These are phyloP conservation scores for Fusarium phyllophilum DNA, from an alignment of 2,329 filamentous ascomycete genomes.

Conservation along the genomic window DNA sequence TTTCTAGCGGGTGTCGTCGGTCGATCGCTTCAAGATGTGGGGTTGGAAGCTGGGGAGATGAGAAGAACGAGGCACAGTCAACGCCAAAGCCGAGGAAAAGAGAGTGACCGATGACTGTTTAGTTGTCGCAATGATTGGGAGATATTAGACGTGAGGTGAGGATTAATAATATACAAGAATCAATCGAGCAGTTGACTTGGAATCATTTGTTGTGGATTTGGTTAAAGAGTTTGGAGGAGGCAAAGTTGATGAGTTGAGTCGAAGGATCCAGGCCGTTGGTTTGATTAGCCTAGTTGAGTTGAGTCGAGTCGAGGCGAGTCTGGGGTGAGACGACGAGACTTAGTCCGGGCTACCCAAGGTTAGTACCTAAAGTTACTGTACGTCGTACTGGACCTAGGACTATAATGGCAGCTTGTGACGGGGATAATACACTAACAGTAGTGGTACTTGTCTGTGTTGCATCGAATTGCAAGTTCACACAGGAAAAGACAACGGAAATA, in stretches of 20 bases:
- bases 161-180: not conserved
- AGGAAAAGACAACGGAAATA: not conserved
- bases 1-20: conserved; percentile 28
- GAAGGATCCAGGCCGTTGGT: conserved; percentile 15
- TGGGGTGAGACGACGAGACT: conserved; percentile 8
- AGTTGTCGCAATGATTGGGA: not conserved
- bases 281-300: not conserved
- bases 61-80: conserved; percentile 25
- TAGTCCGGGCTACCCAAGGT: not conserved
- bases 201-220: not conserved
- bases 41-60: conserved; percentile 29
- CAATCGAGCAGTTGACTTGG: not conserved
- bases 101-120: not conserved
- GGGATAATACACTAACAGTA: not conserved
- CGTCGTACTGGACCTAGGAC: not conserved
- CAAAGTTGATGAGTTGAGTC: conserved; percentile 19
- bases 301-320: not conserved
- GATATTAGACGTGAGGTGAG: not conserved
- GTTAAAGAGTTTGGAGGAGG: conserved; percentile 21
- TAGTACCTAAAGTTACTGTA: not conserved
- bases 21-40: conserved; percentile 27
- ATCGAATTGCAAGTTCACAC: not conserved
- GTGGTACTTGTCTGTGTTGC: not conserved
- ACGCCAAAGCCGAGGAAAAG: conserved; percentile 3
- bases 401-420: not conserved